These are phyloP conservation scores for Rubroboletus satanas DNA, from an alignment of 768 basidiomycete species.

Conservation along the genomic window DNA sequence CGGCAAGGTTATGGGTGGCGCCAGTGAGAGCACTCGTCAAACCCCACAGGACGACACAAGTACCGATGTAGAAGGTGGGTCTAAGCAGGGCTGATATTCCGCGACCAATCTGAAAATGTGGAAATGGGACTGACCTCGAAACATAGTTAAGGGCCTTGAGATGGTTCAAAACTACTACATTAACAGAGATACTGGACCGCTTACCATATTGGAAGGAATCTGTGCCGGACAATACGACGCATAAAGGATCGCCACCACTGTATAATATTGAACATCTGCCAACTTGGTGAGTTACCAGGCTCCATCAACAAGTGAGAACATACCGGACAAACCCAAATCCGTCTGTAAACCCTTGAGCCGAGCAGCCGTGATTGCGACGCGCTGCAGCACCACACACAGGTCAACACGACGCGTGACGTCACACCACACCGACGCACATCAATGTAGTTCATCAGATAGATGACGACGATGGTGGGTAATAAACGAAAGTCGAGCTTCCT, in stretches of 20 bases:
- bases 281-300: not conserved
- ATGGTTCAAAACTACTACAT: not conserved
- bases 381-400: slow-evolving; percentile 25
- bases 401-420: not conserved
- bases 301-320: not conserved
- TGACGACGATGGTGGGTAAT: slow-evolving; percentile 53
- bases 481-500: slow-evolving; percentile 54
- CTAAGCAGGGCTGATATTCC: slow-evolving; percentile 26
- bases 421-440: slow-evolving; percentile 39
- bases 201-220: slow-evolving; percentile 24
- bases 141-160: slow-evolving; percentile 52
- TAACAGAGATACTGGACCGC: not conserved
- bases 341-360: slow-evolving; percentile 48
- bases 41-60: slow-evolving; percentile 61
- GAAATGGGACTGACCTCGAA: slow-evolving; percentile 35
- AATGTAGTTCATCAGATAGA: slow-evolving; percentile 67
- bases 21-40: slow-evolving; percentile 60
- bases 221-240: slow-evolving; percentile 65
- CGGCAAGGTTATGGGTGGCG: slow-evolving; percentile 51
- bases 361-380: slow-evolving; percentile 49
- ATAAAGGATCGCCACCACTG: slow-evolving; percentile 52
- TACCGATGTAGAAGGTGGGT: slow-evolving; percentile 60
- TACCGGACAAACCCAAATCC: slow-evolving; percentile 46
- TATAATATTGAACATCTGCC: slow-evolving; percentile 52
- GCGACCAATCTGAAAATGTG: not conserved